Evolutionary conservation across 208 protist genomes (phyloP).

Genomic region (Sergeia podlipaevii): DNA sequence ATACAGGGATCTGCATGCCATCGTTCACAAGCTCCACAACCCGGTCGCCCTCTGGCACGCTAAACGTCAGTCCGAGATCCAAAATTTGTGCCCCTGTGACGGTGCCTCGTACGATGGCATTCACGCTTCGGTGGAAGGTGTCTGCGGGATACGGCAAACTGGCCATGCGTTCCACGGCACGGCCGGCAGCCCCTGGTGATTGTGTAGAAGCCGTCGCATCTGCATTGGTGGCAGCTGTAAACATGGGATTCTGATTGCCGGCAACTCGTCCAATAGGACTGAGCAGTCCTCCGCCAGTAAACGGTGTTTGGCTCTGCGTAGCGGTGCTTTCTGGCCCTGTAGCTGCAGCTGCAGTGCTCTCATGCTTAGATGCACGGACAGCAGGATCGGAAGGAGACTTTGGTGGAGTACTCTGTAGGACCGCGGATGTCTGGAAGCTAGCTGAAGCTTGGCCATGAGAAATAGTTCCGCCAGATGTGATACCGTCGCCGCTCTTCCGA

Average conservation of each 20-base stretch:
- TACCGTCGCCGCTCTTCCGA: too few species aligned
- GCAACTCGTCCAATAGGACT: too few species aligned
- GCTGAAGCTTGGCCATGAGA: slow-evolving; percentile 15
- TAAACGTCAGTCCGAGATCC: slow-evolving; percentile 68
- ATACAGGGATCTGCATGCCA: slow-evolving; percentile 66
- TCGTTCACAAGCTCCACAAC: slow-evolving; percentile 69
- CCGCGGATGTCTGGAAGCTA: slow-evolving; percentile 21
- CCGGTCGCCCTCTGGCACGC: slow-evolving; percentile 45
- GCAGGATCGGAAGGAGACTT: background rate
- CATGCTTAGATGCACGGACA: background rate
- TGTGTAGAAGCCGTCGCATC: too few species aligned
- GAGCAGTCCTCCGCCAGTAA: too few species aligned
- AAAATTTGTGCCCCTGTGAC: slow-evolving; percentile 34
- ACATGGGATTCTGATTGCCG: too few species aligned
- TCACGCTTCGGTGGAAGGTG: slow-evolving; percentile 49
- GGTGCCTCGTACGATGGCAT: slow-evolving; percentile 27
- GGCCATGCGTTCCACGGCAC: background rate
- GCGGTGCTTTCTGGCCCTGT: background rate
- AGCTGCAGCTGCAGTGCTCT: background rate
- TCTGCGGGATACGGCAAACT: slow-evolving; percentile 13
- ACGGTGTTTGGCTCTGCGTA: background rate
- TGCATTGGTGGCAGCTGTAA: too few species aligned
- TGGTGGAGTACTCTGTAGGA: slow-evolving; percentile 1
- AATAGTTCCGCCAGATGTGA: slow-evolving; percentile 20
- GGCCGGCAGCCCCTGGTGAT: too few species aligned